phyloP scores from a whole-genome alignment of 805 yeast genomes.

The Lachancea thermotolerans region DNA sequence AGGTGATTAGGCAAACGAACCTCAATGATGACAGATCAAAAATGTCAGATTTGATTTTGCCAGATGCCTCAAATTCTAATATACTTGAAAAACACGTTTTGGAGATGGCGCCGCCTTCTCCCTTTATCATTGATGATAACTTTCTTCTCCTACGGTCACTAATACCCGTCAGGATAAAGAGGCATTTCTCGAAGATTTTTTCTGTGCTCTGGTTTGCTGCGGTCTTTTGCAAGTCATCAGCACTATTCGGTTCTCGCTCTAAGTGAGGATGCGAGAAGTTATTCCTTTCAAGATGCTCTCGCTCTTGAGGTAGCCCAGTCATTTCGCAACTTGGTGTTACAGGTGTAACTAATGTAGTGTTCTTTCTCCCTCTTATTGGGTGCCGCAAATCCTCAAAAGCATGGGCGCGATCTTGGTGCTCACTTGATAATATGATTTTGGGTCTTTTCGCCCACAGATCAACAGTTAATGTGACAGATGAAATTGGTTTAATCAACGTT shows the following conservation, averaged over 20 bases:
- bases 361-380: constrained; percentile 21
- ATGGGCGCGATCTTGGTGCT: constrained; percentile 9
- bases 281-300: background rate
- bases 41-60: background rate
- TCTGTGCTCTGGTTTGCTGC: background rate
- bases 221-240: too few relatives aligned
- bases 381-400: constrained; percentile 13
- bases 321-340: background rate
- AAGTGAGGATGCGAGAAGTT: background rate
- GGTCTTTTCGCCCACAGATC: constrained; percentile 33
- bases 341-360: constrained; percentile 4
- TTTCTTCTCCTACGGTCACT: constrained; percentile 27
- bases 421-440: constrained; percentile 22
- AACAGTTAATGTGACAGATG: constrained; percentile 29
- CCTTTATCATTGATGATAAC: constrained; percentile 32
- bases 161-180: constrained; percentile 36
- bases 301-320: background rate
- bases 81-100: constrained; percentile 31
- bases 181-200: constrained; percentile 30
- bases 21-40: constrained; percentile 20
- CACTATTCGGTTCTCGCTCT: too few relatives aligned
- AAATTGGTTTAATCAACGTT: constrained; percentile 20
- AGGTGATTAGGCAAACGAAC: constrained; percentile 65
- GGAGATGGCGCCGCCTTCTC: constrained; percentile 39
- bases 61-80: constrained; percentile 10